A percentile compares a stretch with the other conserved stretches of the same genome.
Evolutionary conservation across 2,329 filamentous ascomycete genomes (phyloP).

Genomic region (Epichloe gansuensis): DNA sequence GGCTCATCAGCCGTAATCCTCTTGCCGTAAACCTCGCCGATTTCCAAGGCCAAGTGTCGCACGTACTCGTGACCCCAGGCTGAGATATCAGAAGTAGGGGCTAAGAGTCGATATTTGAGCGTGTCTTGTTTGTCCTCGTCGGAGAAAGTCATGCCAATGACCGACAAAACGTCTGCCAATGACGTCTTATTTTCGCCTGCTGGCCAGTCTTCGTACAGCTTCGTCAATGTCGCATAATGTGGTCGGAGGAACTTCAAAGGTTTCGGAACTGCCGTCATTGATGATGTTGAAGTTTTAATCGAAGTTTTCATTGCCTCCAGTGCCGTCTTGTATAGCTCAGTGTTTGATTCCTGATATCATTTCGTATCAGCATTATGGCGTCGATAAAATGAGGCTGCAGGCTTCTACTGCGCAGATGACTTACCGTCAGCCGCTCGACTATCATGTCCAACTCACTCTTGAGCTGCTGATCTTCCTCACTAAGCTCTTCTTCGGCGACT

Average conservation of each 20-base stretch:
- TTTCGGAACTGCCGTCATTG: constrained; percentile 98
- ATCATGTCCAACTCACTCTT: constrained; percentile 98
- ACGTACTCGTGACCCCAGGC: constrained; percentile 99
- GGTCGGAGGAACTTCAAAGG: constrained; percentile 95
- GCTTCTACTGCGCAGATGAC: constrained; percentile 7
- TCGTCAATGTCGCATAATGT: constrained; percentile 82
- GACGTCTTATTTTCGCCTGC: constrained; percentile 74
- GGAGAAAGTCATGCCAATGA: constrained; percentile 97
- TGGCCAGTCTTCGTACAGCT: constrained; percentile 82
- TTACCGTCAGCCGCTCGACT: constrained; percentile 82
- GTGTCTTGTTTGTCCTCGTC: constrained; percentile 94
- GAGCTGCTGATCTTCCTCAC: constrained; percentile 93
- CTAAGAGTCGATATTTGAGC: constrained; percentile 84
- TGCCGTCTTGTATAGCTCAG: constrained; percentile 77
- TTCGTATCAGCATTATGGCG: background rate
- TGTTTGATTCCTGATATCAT: constrained; percentile 60
- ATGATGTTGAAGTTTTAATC: constrained; percentile 98
- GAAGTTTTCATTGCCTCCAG: constrained; percentile 95
- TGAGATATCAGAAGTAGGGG: constrained; percentile 80
- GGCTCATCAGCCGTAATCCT: constrained; percentile 75
- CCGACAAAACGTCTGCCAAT: constrained; percentile 88
- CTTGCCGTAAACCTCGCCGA: constrained; percentile 86
- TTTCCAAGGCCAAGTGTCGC: constrained; percentile 86
- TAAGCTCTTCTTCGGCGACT: constrained; percentile 68
- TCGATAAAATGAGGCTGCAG: background rate